These are phyloP conservation scores for Saccharomycopsis guyanensis DNA, from an alignment of 805 yeast species.

Conservation along the genomic window DNA sequence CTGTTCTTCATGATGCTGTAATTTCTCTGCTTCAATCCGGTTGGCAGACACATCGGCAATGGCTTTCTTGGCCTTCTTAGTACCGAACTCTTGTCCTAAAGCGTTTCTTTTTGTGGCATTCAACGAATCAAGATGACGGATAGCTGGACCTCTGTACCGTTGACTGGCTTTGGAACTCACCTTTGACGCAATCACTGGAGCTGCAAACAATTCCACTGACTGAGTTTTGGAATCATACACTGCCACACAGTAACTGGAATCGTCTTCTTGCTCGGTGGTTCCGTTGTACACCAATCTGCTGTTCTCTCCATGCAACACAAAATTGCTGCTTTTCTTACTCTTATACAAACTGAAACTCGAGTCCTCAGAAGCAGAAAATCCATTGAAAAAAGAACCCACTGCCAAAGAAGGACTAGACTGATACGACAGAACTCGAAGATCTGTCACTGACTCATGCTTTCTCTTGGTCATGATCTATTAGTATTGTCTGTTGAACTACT, in stretches of 20 bases:
- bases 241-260: constrained; percentile 58
- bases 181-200: constrained; percentile 54
- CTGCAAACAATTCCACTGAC: constrained; percentile 54
- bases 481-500: too few relatives aligned
- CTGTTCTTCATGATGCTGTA: constrained; percentile 67
- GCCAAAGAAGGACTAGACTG: constrained; percentile 38
- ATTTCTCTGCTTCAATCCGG: constrained; percentile 75
- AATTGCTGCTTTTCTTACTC: constrained; percentile 30
- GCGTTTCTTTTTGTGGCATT: constrained; percentile 61
- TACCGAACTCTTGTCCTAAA: constrained; percentile 94
- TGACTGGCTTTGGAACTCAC: constrained; percentile 58
- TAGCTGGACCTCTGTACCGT: constrained; percentile 50
- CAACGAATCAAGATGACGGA: constrained; percentile 48
- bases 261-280: constrained; percentile 31
- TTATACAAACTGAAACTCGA: constrained; percentile 58
- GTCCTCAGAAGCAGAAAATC: constrained; percentile 51
- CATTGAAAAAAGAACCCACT: constrained; percentile 75
- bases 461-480: background rate
- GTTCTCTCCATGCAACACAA: constrained; percentile 68
- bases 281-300: constrained; percentile 71
- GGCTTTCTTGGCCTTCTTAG: constrained; percentile 91
- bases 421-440: constrained; percentile 30
- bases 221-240: constrained; percentile 64
- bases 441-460: constrained; percentile 21
- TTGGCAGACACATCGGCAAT: constrained; percentile 75